Evolutionary conservation across 2,329 filamentous ascomycete genomes (phyloP).

Genomic region (Magnaporthiopsis poae): DNA sequence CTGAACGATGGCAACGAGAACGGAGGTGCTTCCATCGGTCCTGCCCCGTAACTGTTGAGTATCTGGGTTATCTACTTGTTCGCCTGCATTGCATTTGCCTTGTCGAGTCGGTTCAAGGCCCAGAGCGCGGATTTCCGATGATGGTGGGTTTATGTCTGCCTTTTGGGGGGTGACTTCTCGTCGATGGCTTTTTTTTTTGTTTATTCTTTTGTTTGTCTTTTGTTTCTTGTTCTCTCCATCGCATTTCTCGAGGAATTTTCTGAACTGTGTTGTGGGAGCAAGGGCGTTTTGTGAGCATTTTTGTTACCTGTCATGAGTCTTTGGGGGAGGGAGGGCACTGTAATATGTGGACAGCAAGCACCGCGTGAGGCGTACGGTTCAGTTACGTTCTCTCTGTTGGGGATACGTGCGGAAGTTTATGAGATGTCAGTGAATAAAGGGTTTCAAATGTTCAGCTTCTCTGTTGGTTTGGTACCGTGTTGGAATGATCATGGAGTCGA

Average conservation of each 20-base stretch:
- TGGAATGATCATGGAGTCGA: background rate
- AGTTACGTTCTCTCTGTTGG: background rate
- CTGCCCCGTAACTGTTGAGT: background rate
- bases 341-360: background rate
- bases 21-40: slow-evolving; percentile 2
- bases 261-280: background rate
- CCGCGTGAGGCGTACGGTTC: background rate
- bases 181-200: slow-evolving; percentile 4
- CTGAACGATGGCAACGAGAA: slow-evolving; percentile 27
- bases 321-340: background rate
- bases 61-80: background rate
- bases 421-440: background rate
- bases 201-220: background rate
- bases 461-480: background rate
- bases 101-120: too few species aligned
- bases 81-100: background rate
- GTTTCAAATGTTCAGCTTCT: background rate
- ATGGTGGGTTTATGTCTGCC: background rate
- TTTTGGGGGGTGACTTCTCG: background rate
- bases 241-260: slow-evolving; percentile 1
- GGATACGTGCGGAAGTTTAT: background rate
- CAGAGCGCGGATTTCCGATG: background rate
- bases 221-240: background rate
- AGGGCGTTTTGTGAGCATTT: background rate
- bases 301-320: background rate